Conservation (phyloP, 1,139 yeast genomes). For the Sugiyamaella neomexicana region DNA sequence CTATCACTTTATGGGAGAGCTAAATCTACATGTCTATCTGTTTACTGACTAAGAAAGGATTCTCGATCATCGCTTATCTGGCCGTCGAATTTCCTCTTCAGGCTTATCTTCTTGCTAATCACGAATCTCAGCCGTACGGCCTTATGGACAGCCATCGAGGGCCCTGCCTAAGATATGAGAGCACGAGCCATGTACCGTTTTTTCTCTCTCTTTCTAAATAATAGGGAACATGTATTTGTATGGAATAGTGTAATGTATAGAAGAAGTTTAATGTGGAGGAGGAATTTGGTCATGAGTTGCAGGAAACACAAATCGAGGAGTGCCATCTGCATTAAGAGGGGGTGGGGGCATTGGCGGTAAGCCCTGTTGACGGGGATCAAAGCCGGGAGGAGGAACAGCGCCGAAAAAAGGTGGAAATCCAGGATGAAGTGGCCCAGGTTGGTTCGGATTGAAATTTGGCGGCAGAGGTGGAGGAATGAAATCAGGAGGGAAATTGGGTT, state of each 20-base stretch:
- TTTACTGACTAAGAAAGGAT: no score
- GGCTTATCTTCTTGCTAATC: no score
- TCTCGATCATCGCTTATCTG: no score
- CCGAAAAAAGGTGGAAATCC: constrained; percentile 26
- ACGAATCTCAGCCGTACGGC: no score
- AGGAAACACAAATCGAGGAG: constrained; percentile 20
- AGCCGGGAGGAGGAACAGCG: constrained; percentile 22
- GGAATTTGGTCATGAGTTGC: constrained; percentile 44
- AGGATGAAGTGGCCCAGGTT: constrained; percentile 24
- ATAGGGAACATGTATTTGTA: no score
- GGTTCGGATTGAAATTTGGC: constrained; percentile 15
- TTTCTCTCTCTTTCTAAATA: no score
- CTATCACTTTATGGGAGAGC: background rate
- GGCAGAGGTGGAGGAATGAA: constrained; percentile 26
- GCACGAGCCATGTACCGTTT: no score
- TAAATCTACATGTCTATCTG: no score
- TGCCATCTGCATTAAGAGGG: constrained; percentile 25
- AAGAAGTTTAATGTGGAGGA: background rate
- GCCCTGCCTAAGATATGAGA: no score
- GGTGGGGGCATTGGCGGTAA: constrained; percentile 19
- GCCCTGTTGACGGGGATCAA: constrained; percentile 21
- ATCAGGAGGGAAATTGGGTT: constrained; percentile 27
- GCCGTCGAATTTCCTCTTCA: no score
- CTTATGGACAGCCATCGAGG: no score
- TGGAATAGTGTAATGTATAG: background rate